Evolutionary conservation across 129 eudicot species (phyloP).

Genomic region (Chrysanthemum makinoi): DNA sequence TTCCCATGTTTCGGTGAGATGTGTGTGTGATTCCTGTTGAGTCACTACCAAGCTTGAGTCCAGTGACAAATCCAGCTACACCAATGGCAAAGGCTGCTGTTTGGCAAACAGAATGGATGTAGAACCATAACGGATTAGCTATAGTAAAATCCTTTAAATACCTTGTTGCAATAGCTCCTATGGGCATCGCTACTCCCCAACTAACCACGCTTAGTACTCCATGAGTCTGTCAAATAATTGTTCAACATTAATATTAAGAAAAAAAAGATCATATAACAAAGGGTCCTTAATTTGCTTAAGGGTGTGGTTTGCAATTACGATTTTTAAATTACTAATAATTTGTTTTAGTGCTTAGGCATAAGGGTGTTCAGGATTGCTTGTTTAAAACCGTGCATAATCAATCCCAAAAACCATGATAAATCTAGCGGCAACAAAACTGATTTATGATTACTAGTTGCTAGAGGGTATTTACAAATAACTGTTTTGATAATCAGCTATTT

Average conservation of each 20-base stretch:
- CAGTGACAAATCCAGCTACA: conserved; percentile 64
- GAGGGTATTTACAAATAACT: too few relatives aligned
- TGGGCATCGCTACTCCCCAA: conserved; percentile 70
- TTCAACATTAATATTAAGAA: background rate
- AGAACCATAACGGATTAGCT: conserved; percentile 73
- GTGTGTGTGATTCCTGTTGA: conserved; percentile 36
- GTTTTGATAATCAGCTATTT: too few relatives aligned
- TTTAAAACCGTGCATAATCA: too few relatives aligned
- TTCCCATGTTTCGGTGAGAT: conserved; percentile 58
- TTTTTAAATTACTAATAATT: too few relatives aligned
- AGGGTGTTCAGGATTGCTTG: too few relatives aligned
- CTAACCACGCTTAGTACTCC: conserved; percentile 71
- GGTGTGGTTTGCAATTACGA: too few relatives aligned
- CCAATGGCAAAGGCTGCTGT: conserved; percentile 54
- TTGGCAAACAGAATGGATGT: conserved; percentile 58
- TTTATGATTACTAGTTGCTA: too few relatives aligned
- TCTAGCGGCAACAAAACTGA: too few relatives aligned
- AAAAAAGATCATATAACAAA: background rate
- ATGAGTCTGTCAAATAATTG: conserved; percentile 40
- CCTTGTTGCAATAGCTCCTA: conserved; percentile 60
- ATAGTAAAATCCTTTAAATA: conserved; percentile 64
- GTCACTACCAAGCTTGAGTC: conserved; percentile 62
- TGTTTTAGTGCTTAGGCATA: too few relatives aligned
- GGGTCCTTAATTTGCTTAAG: too few relatives aligned
- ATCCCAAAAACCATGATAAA: too few relatives aligned